Conservation (phyloP, 2,329 filamentous ascomycete species). For the Penicillium sp. region DNA sequence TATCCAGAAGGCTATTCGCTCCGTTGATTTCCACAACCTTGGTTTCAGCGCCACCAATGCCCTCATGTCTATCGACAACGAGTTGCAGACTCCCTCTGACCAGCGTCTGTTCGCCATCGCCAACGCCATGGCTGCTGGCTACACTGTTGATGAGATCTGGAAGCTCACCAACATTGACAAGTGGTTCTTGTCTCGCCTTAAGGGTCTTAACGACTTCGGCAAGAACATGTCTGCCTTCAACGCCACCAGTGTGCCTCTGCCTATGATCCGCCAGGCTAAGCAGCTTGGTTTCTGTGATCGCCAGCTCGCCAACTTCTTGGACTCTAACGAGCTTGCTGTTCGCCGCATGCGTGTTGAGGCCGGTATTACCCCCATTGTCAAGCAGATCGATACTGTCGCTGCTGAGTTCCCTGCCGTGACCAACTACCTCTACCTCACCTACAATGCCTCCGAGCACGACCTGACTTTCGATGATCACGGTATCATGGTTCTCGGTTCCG, state of each 20-base stretch:
- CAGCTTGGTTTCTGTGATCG: slow-evolving; percentile 91
- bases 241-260: slow-evolving; percentile 64
- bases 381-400: slow-evolving; percentile 98
- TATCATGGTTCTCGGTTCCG: slow-evolving; percentile 93
- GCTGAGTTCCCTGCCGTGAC: slow-evolving; percentile 93
- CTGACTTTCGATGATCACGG: slow-evolving; percentile 84
- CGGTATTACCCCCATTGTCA: slow-evolving; percentile 84
- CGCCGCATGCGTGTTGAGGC: slow-evolving; percentile 81
- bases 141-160: slow-evolving; percentile 96
- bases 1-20: slow-evolving; percentile 95
- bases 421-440: slow-evolving; percentile 95
- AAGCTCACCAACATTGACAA: slow-evolving; percentile 98
- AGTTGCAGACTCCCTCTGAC: slow-evolving; percentile 95
- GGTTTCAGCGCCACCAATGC: slow-evolving; percentile 91
- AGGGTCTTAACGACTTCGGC: slow-evolving; percentile 85
- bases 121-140: slow-evolving; percentile 93
- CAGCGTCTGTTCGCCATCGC: slow-evolving; percentile 97
- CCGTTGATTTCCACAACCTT: slow-evolving; percentile 92
- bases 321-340: slow-evolving; percentile 89
- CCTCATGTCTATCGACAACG: slow-evolving; percentile 92
- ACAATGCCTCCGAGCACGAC: slow-evolving; percentile 87
- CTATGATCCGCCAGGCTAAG: slow-evolving; percentile 80
- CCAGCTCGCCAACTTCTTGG: slow-evolving; percentile 91
- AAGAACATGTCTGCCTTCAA: slow-evolving; percentile 72
- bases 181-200: slow-evolving; percentile 93